These are phyloP conservation scores for Pseudonitzschia delicatissima DNA, from an alignment of 108 stramenopile species.

Conservation along the genomic window DNA sequence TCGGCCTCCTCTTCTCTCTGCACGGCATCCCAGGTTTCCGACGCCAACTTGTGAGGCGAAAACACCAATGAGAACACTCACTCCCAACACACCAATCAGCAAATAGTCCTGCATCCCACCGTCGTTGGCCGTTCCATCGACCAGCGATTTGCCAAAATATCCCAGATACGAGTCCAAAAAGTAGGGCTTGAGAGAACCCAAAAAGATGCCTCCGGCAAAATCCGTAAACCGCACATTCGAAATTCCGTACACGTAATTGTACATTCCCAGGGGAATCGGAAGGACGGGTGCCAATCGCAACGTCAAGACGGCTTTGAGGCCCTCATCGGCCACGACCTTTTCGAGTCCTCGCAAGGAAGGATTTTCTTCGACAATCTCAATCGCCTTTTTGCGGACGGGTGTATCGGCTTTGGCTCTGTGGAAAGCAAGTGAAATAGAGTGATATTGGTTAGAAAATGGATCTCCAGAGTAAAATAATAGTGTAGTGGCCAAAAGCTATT, in stretches of 20 bases:
- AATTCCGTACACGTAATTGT: constrained; percentile 93
- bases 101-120: constrained; percentile 61
- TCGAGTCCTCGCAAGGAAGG: constrained; percentile 87
- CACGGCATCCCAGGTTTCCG: constrained; percentile 84
- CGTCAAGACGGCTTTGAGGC: constrained; percentile 89
- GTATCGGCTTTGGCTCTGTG: constrained; percentile 64
- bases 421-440: background rate
- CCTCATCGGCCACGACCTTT: constrained; percentile 87
- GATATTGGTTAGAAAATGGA: no score
- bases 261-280: constrained; percentile 91
- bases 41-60: constrained; percentile 81
- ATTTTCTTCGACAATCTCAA: constrained; percentile 73
- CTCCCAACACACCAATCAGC: constrained; percentile 61
- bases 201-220: constrained; percentile 87
- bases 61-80: constrained; percentile 82
- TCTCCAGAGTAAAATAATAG: no score
- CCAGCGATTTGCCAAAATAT: constrained; percentile 73
- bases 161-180: constrained; percentile 88
- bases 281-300: constrained; percentile 89
- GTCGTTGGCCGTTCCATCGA: constrained; percentile 54
- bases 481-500: no score
- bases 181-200: constrained; percentile 91
- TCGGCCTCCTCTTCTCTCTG: constrained; percentile 66
- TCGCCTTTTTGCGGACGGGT: constrained; percentile 71
- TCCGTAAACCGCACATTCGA: constrained; percentile 73